These are phyloP conservation scores for Fusarium sp. DNA, from an alignment of 2,329 filamentous ascomycete genomes.

Conservation along the genomic window DNA sequence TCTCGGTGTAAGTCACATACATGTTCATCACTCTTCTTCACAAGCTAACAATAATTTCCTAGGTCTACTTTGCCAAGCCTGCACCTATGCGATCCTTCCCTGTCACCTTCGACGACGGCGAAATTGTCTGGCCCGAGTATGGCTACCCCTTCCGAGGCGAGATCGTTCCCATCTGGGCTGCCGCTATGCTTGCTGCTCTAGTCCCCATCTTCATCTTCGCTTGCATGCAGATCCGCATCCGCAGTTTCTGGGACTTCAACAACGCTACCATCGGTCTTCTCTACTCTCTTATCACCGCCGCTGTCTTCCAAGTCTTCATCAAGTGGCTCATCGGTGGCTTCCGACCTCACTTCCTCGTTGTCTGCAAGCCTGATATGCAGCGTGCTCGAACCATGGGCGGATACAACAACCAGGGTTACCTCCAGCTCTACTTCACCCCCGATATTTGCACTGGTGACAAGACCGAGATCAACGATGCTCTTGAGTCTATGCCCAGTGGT, in stretches of 20 bases:
- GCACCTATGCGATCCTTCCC: conserved; percentile 77
- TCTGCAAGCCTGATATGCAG: conserved; percentile 68
- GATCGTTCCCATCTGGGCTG: conserved; percentile 77
- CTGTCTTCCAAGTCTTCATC: conserved; percentile 81
- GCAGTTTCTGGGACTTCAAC: conserved; percentile 76
- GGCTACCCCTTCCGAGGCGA: conserved; percentile 77
- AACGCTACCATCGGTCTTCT: conserved; percentile 76
- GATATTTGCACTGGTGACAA: conserved; percentile 76
- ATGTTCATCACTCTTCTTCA: too few species aligned
- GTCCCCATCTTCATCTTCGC: conserved; percentile 74
- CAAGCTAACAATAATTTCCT: neutral
- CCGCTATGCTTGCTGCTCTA: conserved; percentile 72
- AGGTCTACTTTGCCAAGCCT: conserved; percentile 73
- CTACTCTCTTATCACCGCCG: conserved; percentile 75
- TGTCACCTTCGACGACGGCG: conserved; percentile 72
- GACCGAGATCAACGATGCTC: conserved; percentile 72
- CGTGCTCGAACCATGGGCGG: conserved; percentile 40
- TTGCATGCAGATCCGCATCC: conserved; percentile 73
- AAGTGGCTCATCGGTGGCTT: conserved; percentile 80
- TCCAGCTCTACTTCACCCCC: conserved; percentile 73
- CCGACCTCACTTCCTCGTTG: conserved; percentile 76
- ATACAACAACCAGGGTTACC: conserved; percentile 64
- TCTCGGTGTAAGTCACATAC: conserved; percentile 65
- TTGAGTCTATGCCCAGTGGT: conserved; percentile 78
- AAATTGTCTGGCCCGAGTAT: conserved; percentile 76